Conservation (phyloP, 345 rosid species). For the Bruguiera parviflora region DNA sequence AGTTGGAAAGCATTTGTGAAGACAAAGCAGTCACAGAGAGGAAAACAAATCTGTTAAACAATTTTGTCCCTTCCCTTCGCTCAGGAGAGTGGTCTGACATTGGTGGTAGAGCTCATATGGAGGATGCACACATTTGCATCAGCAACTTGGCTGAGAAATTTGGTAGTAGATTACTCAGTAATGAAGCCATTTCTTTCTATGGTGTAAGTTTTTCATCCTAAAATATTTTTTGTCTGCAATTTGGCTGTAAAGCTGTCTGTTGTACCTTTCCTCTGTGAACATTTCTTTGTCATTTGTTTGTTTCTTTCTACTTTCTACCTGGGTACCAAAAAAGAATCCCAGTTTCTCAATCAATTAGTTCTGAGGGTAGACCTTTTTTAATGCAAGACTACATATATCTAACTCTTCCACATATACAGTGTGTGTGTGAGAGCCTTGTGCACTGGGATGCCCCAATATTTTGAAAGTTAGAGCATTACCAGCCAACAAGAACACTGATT, state of each 20-base stretch:
- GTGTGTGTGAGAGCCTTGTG: no score
- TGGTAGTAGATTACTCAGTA: slow-evolving; percentile 30
- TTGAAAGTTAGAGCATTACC: no score
- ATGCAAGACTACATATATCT: not conserved
- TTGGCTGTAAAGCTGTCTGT: not conserved
- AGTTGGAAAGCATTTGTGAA: slow-evolving; percentile 68
- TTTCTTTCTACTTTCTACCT: not conserved
- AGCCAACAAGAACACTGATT: no score
- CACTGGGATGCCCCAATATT: no score
- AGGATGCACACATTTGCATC: slow-evolving; percentile 79
- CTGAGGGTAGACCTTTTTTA: not conserved
- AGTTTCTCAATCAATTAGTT: not conserved
- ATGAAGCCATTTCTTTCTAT: slow-evolving; percentile 56
- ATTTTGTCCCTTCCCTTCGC: slow-evolving; percentile 55
- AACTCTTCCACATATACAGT: no score
- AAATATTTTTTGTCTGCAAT: not conserved
- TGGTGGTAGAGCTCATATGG: slow-evolving; percentile 60
- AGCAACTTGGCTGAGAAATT: slow-evolving; percentile 58
- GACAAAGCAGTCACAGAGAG: slow-evolving; percentile 36
- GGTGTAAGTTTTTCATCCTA: slow-evolving; percentile 50
- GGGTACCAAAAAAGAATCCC: not conserved
- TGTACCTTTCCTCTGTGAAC: not conserved
- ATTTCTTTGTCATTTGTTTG: not conserved
- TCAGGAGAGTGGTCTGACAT: slow-evolving; percentile 87
- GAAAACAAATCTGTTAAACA: slow-evolving; percentile 25